Conservation (phyloP, 441 rosid species). For the Populus hybrid region DNA sequence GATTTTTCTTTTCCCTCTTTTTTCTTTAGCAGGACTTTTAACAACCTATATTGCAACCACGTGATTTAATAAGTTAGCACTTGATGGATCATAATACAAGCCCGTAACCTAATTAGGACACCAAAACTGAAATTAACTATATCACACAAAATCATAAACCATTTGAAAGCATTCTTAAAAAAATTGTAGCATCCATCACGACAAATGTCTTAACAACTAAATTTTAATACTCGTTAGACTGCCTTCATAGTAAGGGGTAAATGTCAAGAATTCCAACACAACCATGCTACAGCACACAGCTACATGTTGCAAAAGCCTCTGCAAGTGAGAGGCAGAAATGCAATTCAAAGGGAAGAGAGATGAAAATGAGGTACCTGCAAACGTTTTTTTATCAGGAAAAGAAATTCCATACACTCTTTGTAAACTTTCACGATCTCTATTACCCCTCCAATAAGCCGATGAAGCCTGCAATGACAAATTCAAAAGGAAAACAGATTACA, state of each 20-base stretch:
- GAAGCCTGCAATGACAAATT: constrained; percentile 67
- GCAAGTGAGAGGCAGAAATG: constrained; percentile 1
- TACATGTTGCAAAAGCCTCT: background rate
- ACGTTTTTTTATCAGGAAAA: constrained; percentile 83
- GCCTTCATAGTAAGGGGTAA: background rate
- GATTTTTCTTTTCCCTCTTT: too few species aligned
- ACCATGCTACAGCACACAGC: background rate
- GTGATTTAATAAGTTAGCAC: background rate
- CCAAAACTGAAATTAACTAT: background rate
- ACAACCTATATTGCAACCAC: background rate
- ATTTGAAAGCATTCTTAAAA: background rate
- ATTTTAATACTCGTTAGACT: background rate
- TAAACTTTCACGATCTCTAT: constrained; percentile 85
- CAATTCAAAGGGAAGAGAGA: constrained; percentile 9
- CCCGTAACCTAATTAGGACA: background rate
- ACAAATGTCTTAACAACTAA: background rate
- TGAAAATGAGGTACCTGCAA: constrained; percentile 52
- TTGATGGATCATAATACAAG: background rate
- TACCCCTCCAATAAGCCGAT: constrained; percentile 95
- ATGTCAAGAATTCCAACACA: background rate
- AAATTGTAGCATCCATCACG: background rate
- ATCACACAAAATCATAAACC: background rate
- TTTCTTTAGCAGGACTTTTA: too few species aligned
- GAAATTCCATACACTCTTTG: constrained; percentile 99
- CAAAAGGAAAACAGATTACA: constrained; percentile 8